Conservation (phyloP, 768 basidiomycete genomes). For the Lactarius hatsudake region DNA sequence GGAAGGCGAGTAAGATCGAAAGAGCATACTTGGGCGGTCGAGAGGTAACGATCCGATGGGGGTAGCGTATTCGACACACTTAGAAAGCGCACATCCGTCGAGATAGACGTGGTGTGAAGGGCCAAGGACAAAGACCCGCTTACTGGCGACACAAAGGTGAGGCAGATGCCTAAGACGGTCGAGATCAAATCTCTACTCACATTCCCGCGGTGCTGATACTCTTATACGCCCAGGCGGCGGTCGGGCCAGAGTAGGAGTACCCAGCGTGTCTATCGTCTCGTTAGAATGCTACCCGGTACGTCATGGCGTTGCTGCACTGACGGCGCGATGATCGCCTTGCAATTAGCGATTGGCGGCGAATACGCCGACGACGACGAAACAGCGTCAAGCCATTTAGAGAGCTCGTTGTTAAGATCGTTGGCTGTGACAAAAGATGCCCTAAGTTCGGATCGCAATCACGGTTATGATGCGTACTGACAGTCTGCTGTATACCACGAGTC, state of each 20-base stretch:
- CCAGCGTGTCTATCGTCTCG: slow-evolving; percentile 77
- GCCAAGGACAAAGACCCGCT: slow-evolving; percentile 90
- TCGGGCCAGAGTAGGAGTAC: slow-evolving; percentile 88
- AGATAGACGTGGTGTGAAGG: slow-evolving; percentile 94
- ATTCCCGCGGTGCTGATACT: slow-evolving; percentile 78
- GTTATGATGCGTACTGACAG: slow-evolving; percentile 40
- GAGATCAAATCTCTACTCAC: slow-evolving; percentile 45
- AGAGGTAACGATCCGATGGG: slow-evolving; percentile 82
- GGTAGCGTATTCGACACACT: slow-evolving; percentile 75
- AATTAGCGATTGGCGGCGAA: slow-evolving; percentile 63
- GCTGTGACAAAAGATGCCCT: slow-evolving; percentile 39
- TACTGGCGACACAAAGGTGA: slow-evolving; percentile 44
- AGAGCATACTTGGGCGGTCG: slow-evolving; percentile 68
- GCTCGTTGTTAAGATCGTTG: slow-evolving; percentile 54
- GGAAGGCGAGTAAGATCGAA: not conserved
- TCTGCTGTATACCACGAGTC: slow-evolving; percentile 85
- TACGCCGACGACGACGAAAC: slow-evolving; percentile 54
- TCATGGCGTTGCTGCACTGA: slow-evolving; percentile 42
- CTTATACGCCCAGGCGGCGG: slow-evolving; percentile 96
- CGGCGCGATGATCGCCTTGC: slow-evolving; percentile 95
- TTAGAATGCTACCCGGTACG: not conserved
- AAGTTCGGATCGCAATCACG: not conserved
- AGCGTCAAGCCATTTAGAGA: slow-evolving; percentile 58
- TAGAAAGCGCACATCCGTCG: slow-evolving; percentile 80
- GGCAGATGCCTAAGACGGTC: slow-evolving; percentile 1